Evolutionary conservation across 2,329 filamentous ascomycete genomes (phyloP).

Genomic region (Triangularia verruculosa): DNA sequence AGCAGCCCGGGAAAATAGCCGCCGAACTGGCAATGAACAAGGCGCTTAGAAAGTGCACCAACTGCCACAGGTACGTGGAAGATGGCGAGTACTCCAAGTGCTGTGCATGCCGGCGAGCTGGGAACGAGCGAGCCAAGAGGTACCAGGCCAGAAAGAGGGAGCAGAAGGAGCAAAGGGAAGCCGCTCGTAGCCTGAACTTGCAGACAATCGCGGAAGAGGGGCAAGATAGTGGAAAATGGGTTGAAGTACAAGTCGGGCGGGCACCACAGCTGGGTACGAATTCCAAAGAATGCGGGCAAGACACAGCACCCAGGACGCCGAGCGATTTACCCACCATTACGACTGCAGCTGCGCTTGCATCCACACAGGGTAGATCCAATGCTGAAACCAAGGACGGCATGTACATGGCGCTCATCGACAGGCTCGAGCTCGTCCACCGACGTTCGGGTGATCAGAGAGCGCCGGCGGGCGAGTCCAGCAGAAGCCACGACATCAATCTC

Average conservation of each 20-base stretch:
- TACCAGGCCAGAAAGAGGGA: not conserved
- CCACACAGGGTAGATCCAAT: not conserved
- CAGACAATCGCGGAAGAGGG: not conserved
- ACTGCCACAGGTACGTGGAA: not conserved
- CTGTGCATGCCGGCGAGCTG: not conserved
- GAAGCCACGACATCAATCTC: not conserved
- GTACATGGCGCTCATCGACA: not conserved
- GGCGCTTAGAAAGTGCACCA: not conserved
- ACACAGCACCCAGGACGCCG: too few species aligned
- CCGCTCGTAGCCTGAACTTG: too few species aligned
- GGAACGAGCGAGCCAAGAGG: not conserved
- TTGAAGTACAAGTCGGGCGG: too few species aligned
- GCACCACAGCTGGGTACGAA: too few species aligned
- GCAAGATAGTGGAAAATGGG: not conserved
- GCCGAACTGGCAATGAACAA: not conserved
- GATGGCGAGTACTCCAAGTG: not conserved
- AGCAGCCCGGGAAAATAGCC: not conserved
- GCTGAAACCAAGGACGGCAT: not conserved
- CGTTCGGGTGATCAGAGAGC: not conserved
- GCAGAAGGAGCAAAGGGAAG: not conserved
- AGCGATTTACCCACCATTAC: too few species aligned
- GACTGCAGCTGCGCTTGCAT: too few species aligned
- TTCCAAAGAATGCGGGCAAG: too few species aligned
- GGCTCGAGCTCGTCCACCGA: not conserved
- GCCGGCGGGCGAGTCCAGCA: not conserved